Base-by-base conservation (phyloP, 2,329 filamentous ascomycete genomes). In the Hypoxylon sp. region DNA sequence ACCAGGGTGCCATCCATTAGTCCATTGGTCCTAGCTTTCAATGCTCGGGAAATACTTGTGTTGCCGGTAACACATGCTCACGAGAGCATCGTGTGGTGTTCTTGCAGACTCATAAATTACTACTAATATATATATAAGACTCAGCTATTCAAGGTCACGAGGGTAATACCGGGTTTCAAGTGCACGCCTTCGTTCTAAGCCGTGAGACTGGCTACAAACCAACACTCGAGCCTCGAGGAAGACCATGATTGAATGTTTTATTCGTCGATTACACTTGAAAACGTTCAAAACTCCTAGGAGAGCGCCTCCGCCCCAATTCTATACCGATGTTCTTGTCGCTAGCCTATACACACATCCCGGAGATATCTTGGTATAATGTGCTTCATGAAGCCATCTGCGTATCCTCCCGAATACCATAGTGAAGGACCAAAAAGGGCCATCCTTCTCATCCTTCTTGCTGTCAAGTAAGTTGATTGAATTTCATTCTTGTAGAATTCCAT, bases 31-130 rank as follows among this genome's bases (percentile, higher is more conserved):
- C 62, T 63, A 62, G 58, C 23, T 41, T 62, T 50, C 30, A 46
- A 51, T n/a, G 14, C 17, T 65, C 66, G 63, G 66, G 66, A 50
- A 55, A 55, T 68, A 60, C 19, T 60, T 63, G 19, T 68, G 66
- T 63, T 17, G 49, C 66, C 66, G 62, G 62, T 48, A 38, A 55
- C 51, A 53, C 36, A 55, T 43, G 14, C 49, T 68, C 65, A 36
- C 7, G 36, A 65, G 43, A 63, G 45, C 32, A 65, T 65, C 66
- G 34, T 69, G 19, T 41, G 50, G 25, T 60, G 43, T 30, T 32
- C 7, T 41, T 4, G 19, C 25, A 17, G 36, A 38, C 23, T 49
- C 19, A 41, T 49, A 19, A 46, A 28, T 2, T 55, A 51, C 51
- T 5, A 38, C 32, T 23, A 23, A 23, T 23, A 23, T 36, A 19